Evolutionary conservation across 768 basidiomycete genomes (phyloP).

Genomic region (Pisolithus tinctorius): DNA sequence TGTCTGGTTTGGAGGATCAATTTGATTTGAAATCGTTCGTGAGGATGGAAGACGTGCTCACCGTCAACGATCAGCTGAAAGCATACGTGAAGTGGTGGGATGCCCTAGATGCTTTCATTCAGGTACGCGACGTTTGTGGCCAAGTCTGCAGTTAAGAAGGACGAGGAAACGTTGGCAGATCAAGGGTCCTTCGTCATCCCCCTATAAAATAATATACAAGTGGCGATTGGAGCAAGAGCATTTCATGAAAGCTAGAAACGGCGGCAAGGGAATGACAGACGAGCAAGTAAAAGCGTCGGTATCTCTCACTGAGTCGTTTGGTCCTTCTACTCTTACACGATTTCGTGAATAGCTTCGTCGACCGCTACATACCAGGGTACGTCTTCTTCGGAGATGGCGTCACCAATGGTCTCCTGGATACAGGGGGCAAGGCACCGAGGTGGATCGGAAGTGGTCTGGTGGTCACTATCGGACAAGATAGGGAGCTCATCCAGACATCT

Average conservation of each 20-base stretch:
- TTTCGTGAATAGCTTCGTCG: conserved; percentile 57
- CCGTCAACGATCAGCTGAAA: conserved; percentile 56
- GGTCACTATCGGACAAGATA: conserved; percentile 47
- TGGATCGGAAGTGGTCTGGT: conserved; percentile 49
- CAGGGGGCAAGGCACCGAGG: conserved; percentile 12
- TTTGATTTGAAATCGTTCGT: conserved; percentile 32
- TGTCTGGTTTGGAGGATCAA: conserved; percentile 18
- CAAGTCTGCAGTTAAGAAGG: conserved; percentile 3
- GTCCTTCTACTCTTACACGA: neutral
- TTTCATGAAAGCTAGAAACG: conserved; percentile 77
- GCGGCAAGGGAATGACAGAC: conserved; percentile 86
- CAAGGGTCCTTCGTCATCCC: conserved; percentile 27
- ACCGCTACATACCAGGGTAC: conserved; percentile 92
- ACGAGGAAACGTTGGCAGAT: conserved; percentile 25
- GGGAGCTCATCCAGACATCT: conserved; percentile 38
- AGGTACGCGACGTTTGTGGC: conserved; percentile 39
- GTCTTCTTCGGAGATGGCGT: conserved; percentile 75
- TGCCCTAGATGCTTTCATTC: conserved; percentile 66
- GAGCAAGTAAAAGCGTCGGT: conserved; percentile 55
- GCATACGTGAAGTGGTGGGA: conserved; percentile 65
- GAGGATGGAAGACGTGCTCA: conserved; percentile 46
- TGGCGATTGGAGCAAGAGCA: conserved; percentile 93
- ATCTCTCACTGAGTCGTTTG: conserved; percentile 4
- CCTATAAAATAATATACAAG: conserved; percentile 59
- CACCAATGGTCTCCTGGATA: conserved; percentile 21